Evolutionary conservation across 2,329 filamentous ascomycete species (phyloP).

Genomic region (Aureobasidium sp.): DNA sequence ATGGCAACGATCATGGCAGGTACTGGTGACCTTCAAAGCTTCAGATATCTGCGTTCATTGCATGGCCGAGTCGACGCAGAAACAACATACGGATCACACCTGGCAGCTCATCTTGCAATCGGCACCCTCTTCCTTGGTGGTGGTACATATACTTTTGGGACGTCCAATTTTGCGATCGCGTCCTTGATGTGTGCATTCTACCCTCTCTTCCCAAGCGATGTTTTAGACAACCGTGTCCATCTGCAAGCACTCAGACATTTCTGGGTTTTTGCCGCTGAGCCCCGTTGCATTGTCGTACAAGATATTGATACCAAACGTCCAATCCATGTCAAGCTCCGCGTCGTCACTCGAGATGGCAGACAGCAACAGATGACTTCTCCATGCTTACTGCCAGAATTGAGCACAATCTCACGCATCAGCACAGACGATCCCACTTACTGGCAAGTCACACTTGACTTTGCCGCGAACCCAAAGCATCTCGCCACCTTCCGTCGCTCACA

Average conservation of each 20-base stretch:
- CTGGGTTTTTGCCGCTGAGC: slow-evolving; percentile 89
- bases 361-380: slow-evolving; percentile 39
- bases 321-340: slow-evolving; percentile 37
- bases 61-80: slow-evolving; percentile 80
- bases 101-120: slow-evolving; percentile 86
- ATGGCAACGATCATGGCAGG: slow-evolving; percentile 90
- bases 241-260: slow-evolving; percentile 94
- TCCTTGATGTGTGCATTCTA: slow-evolving; percentile 87
- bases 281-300: slow-evolving; percentile 77
- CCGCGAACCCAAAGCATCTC: slow-evolving; percentile 51
- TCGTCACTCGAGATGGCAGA: slow-evolving; percentile 20
- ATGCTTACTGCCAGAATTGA: slow-evolving; percentile 55
- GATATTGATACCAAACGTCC: slow-evolving; percentile 79
- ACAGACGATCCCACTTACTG: slow-evolving; percentile 63
- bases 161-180: slow-evolving; percentile 77
- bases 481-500: slow-evolving; percentile 61
- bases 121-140: slow-evolving; percentile 86
- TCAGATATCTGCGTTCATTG: slow-evolving; percentile 75
- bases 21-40: slow-evolving; percentile 77
- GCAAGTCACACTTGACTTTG: slow-evolving; percentile 72
- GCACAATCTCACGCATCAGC: slow-evolving; percentile 53
- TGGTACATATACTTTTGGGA: slow-evolving; percentile 85
- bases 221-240: slow-evolving; percentile 90
- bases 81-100: slow-evolving; percentile 85
- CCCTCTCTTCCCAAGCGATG: slow-evolving; percentile 77